Conservation (phyloP, 2,329 filamentous ascomycete genomes). For the Ascochyta fabae region DNA sequence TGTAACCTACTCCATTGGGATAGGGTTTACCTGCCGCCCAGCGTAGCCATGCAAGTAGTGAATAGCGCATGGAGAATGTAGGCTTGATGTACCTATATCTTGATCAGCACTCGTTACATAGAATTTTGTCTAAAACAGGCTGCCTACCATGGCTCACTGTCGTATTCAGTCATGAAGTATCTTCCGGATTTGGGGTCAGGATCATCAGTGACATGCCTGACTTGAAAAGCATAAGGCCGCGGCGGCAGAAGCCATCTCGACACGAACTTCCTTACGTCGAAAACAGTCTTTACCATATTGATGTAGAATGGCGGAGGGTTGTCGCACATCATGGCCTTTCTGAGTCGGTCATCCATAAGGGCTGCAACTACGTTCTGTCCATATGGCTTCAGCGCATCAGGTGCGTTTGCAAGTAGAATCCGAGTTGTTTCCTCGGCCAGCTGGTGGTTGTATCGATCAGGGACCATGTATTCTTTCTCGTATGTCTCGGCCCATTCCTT, state of each 20-base stretch:
- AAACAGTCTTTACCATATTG: slow-evolving; percentile 53
- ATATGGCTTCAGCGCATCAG: slow-evolving; percentile 52
- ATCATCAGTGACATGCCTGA: slow-evolving; percentile 50
- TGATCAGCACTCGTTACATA: slow-evolving; percentile 3
- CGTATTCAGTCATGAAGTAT: slow-evolving; percentile 27
- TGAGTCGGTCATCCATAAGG: slow-evolving; percentile 68
- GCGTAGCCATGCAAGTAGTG: slow-evolving; percentile 33
- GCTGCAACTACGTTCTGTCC: slow-evolving; percentile 61
- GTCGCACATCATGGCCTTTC: slow-evolving; percentile 64
- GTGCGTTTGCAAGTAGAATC: slow-evolving; percentile 66
- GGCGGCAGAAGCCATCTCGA: slow-evolving; percentile 68
- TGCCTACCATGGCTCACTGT: slow-evolving; percentile 50
- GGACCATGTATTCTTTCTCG: slow-evolving; percentile 65
- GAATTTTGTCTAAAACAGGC: not conserved
- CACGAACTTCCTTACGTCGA: slow-evolving; percentile 61
- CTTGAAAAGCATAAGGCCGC: slow-evolving; percentile 49
- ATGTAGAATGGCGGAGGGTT: slow-evolving; percentile 47
- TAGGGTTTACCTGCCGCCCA: slow-evolving; percentile 68
- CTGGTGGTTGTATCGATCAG: slow-evolving; percentile 44
- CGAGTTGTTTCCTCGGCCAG: slow-evolving; percentile 66
- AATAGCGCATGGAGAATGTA: slow-evolving; percentile 25
- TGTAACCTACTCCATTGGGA: slow-evolving; percentile 63
- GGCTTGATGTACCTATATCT: slow-evolving; percentile 33
- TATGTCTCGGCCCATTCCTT: slow-evolving; percentile 61
- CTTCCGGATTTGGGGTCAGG: slow-evolving; percentile 56